Percentiles rank a stretch among this genome's conserved stretches.
Evolutionary conservation across 2,329 filamentous ascomycete genomes (phyloP).

Genomic region (Ceratocystis albifundus): DNA sequence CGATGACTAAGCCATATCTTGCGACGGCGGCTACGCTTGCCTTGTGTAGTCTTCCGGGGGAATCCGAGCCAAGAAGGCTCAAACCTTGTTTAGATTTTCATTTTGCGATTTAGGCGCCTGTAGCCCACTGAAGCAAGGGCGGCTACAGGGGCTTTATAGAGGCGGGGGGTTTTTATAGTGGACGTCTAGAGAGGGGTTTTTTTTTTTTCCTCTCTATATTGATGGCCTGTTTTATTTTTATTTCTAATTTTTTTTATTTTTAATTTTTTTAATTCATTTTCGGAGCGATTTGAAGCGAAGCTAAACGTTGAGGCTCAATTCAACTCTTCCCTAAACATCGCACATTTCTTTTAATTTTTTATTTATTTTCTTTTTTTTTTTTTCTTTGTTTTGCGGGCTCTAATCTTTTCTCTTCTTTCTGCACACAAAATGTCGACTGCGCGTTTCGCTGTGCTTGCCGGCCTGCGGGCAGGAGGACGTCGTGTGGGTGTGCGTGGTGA

Average conservation of each 20-base stretch:
- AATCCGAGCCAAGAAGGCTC: slow-evolving; percentile 20
- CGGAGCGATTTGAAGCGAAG: slow-evolving; percentile 4
- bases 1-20: not conserved
- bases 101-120: not conserved
- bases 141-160: not conserved
- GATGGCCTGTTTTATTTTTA: not conserved
- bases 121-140: not conserved
- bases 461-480: slow-evolving; percentile 22
- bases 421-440: slow-evolving; percentile 20
- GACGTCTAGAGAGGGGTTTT: not conserved
- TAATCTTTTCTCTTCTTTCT: slow-evolving; percentile 5
- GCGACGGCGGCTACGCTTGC: slow-evolving; percentile 22
- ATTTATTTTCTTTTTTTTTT: slow-evolving; percentile 6
- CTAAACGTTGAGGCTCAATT: slow-evolving; percentile 2
- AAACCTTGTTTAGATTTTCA: not conserved
- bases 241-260: not conserved
- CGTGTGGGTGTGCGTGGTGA: slow-evolving; percentile 18
- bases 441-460: slow-evolving; percentile 23
- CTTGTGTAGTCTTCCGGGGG: slow-evolving; percentile 22
- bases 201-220: not conserved
- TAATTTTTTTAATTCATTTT: not conserved
- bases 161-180: not conserved
- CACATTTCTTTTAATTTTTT: slow-evolving; percentile 7
- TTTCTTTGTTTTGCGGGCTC: slow-evolving; percentile 5
- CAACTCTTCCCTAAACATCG: slow-evolving; percentile 4